Base-by-base conservation (phyloP, 2,329 filamentous ascomycete genomes). In the Pseudopyrenochaeta lycopersici region DNA sequence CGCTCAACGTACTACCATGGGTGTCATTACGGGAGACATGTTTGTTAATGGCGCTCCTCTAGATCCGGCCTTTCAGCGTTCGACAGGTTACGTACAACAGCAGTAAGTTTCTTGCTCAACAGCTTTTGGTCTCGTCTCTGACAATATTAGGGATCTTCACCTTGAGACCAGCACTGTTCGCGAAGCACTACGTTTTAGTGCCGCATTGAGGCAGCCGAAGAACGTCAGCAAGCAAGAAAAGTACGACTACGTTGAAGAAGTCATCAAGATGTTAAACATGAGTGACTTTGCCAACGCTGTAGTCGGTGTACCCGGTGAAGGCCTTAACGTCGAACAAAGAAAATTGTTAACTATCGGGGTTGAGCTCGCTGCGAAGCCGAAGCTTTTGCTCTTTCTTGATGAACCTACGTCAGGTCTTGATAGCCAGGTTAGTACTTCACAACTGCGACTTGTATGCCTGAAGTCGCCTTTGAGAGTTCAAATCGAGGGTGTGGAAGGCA, bases 261-360 rank as follows among this genome's bases (percentile, higher is more conserved):
- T 89, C 17, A 88, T 89, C 64, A 81, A 82, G 68, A 84, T 90
- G 79, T 78, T 90, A 20, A 83, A 86, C 68, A 88, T 90, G 86
- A 76, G 83, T 23, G 86, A 88, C 47, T 89, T 88, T 52, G 85
- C 86, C 11, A 84, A 89, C 39, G 86, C 86, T 0, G 81, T 89
- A 2, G 86, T 90, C 23, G 88, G 88, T 56, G 78, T 84, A 0
- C 84, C 85, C 0, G 87, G 86, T 1, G 82, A 81, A 49, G 86
- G 83, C 83, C 77, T 90, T 12, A 87, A 86, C 10, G 87, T 90
- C 4, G 88, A 90, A 70, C 85, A 90, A 70, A 81, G 86, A 52
- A 91, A 91, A 74, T 80, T 88, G 43, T 78, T 90, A 7, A 90
- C 88, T 0, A 91, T 91, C 54, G 89, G 87, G 56, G 88, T 90